Evolutionary conservation across 2,329 filamentous ascomycete genomes (phyloP).

Genomic region (Fusarium sp.): DNA sequence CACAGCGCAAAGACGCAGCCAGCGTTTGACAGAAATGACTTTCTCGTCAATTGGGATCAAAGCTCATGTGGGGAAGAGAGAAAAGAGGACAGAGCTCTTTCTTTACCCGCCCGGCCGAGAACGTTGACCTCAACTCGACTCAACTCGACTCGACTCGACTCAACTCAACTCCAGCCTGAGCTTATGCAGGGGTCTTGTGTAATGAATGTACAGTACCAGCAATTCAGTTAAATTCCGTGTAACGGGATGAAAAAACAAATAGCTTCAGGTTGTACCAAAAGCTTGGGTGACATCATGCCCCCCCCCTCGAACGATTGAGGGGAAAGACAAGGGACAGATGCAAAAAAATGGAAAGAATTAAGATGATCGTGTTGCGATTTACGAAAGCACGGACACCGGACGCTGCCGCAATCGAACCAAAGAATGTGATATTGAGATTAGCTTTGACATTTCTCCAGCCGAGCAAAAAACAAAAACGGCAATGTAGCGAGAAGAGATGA

Average conservation of each 20-base stretch:
- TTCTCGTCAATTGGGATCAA: neutral
- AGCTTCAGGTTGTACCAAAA: slow-evolving; percentile 18
- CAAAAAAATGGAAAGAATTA: neutral
- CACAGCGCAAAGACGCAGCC: slow-evolving; percentile 3
- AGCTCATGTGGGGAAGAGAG: neutral
- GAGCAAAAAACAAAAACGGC: neutral
- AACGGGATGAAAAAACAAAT: neutral
- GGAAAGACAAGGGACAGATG: slow-evolving; percentile 18
- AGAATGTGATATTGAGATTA: neutral
- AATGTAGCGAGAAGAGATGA: neutral
- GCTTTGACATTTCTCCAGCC: neutral
- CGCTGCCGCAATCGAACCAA: slow-evolving; percentile 1
- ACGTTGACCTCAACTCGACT: neutral
- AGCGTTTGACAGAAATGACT: neutral
- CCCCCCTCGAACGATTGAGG: slow-evolving; percentile 27
- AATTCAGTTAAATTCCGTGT: no score
- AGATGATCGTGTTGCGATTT: slow-evolving; percentile 19
- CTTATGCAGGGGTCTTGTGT: neutral
- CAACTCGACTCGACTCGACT: no score
- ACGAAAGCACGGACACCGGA: slow-evolving; percentile 11
- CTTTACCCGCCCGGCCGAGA: neutral
- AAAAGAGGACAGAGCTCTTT: neutral
- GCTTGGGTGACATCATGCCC: slow-evolving; percentile 40
- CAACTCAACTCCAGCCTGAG: neutral
- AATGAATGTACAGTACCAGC: neutral